Base-by-base conservation (phyloP, 176 grass and related monocot species). In the Echinochloa phyllopogon region DNA sequence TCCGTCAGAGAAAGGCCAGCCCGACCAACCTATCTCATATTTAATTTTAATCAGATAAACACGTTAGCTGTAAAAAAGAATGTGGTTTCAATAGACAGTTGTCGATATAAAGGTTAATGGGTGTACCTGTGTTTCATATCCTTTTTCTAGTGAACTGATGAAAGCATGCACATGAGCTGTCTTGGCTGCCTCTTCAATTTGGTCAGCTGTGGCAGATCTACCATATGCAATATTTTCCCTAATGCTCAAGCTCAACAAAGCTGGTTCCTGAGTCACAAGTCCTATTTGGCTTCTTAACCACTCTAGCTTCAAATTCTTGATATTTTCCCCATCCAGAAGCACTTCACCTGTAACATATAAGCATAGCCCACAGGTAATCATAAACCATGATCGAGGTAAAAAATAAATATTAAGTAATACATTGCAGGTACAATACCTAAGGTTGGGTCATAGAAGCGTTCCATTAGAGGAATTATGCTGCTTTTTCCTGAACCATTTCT, bases 391-490 rank as follows among this genome's bases (percentile, higher is more conserved):
- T 61, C 47, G 6, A 87, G 23, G 9, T 74, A 45, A 50, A 50
- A 43, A 72, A 82, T 38, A 74, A 75, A 39, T 77, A 83, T 58
- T 44, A 44, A 44, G 81, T 41, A 79, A 79, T 48, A 83, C 29
- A 36, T 58, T 62, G 21, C 47, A 65, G 38, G 24, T 40, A 79
- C 40, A 49, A 86, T 85, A 98, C 96, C 96, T 94, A 99, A 90
- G 44, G 96, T 99, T 69, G 96, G 96, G 75, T 99, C 96, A 66
- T 99, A 99, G 91, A 99, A 99, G 66, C 93, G 93, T 56, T 99
- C 96, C 96, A 99, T 99, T 24, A 99, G 91, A 80, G 96, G 96
- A 89, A 99, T 99, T 85, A 99, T 99, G 78, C 96, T 99, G 89
- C 96, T 99, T 85, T 99, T 99, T 55, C 96, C 96, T 29, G 96